These are phyloP conservation scores for Fraxinus platypoda DNA, from an alignment of 305 asterid species.

Conservation along the genomic window DNA sequence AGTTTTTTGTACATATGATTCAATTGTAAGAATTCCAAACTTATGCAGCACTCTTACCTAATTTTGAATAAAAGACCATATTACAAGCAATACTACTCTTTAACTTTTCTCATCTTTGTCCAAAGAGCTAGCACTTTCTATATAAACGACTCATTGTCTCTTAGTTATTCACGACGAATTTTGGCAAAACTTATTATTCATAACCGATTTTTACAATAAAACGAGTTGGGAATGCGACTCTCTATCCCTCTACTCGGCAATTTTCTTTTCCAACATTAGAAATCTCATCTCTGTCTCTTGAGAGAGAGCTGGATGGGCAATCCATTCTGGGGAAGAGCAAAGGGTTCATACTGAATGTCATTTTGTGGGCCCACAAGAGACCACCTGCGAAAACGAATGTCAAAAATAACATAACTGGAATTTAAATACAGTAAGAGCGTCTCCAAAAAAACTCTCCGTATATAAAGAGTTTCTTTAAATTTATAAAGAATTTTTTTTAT, in stretches of 20 bases:
- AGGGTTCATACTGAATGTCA: slow-evolving; percentile 91
- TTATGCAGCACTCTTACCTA: neutral
- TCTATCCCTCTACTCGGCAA: neutral
- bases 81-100: too few relatives aligned
- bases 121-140: neutral
- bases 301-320: slow-evolving; percentile 69
- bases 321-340: slow-evolving; percentile 95
- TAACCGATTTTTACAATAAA: neutral
- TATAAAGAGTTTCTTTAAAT: too few relatives aligned
- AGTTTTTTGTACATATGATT: neutral
- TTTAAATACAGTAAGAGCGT: neutral
- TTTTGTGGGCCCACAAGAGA: slow-evolving; percentile 80
- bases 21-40: neutral
- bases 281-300: slow-evolving; percentile 27
- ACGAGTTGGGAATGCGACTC: neutral
- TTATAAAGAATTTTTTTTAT: too few relatives aligned
- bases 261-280: neutral
- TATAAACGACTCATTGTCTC: neutral
- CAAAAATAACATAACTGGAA: neutral
- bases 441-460: neutral
- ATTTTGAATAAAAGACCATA: too few relatives aligned
- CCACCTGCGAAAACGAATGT: slow-evolving; percentile 57
- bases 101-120: too few relatives aligned
- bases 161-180: neutral
- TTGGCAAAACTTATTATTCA: neutral